Percentiles rank a stretch among this genome's conserved stretches.
Evolutionary conservation across 139 green algal species (phyloP).

Genomic region (Ulvella scutata): DNA sequence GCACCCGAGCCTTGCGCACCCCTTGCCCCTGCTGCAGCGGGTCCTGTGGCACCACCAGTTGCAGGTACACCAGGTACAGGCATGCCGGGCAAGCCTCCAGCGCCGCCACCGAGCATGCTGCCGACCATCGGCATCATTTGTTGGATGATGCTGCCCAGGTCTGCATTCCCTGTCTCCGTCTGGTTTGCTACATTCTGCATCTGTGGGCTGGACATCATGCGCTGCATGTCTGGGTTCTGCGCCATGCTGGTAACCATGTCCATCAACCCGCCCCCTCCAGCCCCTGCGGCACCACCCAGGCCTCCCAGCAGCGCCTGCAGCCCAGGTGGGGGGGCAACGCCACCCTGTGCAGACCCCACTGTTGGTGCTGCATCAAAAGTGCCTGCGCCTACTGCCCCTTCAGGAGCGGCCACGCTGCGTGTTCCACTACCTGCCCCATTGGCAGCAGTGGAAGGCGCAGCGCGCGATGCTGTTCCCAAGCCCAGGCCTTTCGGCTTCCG

Average conservation of each 20-base stretch:
- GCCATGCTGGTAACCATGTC: neutral
- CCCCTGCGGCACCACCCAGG: neutral
- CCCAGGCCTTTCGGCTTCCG: too few relatives aligned
- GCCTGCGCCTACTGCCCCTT: neutral
- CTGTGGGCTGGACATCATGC: neutral
- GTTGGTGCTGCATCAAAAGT: neutral
- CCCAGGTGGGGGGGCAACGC: neutral
- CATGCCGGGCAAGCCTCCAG: too few relatives aligned
- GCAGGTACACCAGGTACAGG: too few relatives aligned
- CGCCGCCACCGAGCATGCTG: neutral
- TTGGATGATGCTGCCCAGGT: slow-evolving; percentile 1
- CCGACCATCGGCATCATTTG: neutral
- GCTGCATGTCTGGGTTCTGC: neutral
- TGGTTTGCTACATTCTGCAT: neutral
- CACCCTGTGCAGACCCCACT: neutral
- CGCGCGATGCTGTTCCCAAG: too few relatives aligned
- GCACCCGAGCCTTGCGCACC: too few relatives aligned
- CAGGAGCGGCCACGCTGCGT: neutral
- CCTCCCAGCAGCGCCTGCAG: neutral
- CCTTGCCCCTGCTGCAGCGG: too few relatives aligned
- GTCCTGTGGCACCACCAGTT: too few relatives aligned
- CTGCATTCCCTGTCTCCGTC: neutral
- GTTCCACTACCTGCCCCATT: neutral
- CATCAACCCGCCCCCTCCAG: neutral
- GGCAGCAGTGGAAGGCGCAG: neutral